Evolutionary conservation across 441 rosid genomes (phyloP).

Genomic region (Populus hybrid): DNA sequence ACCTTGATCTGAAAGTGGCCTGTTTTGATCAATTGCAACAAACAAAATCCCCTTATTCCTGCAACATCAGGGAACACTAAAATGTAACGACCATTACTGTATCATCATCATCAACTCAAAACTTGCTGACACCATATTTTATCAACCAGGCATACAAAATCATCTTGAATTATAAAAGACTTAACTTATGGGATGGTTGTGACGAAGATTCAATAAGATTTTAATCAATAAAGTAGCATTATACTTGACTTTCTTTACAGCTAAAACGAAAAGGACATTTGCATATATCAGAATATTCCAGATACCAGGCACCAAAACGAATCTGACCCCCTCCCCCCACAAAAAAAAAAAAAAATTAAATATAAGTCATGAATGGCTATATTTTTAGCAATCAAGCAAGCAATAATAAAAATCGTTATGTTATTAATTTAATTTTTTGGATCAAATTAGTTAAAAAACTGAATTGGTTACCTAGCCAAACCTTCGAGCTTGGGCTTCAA

Average conservation of each 20-base stretch:
- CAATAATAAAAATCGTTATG: neutral
- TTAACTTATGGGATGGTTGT: slow-evolving; percentile 2
- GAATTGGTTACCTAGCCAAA: slow-evolving; percentile 57
- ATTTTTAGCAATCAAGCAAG: neutral
- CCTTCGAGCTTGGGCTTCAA: slow-evolving; percentile 75
- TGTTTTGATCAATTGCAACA: slow-evolving; percentile 71
- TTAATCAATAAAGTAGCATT: neutral
- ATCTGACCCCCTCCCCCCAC: neutral
- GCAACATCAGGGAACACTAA: slow-evolving; percentile 11
- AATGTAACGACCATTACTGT: neutral
- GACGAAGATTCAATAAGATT: slow-evolving; percentile 20
- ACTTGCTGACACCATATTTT: neutral
- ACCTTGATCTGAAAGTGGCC: slow-evolving; percentile 77
- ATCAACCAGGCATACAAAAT: neutral
- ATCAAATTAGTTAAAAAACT: neutral
- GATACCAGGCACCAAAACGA: slow-evolving; percentile 9
- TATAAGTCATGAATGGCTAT: neutral
- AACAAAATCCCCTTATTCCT: slow-evolving; percentile 78
- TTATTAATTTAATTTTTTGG: too few species aligned
- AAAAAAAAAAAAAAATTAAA: neutral
- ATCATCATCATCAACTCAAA: neutral
- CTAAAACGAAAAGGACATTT: slow-evolving; percentile 46
- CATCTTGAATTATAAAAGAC: neutral
- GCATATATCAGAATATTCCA: slow-evolving; percentile 26
- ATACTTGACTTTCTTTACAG: slow-evolving; percentile 25